Conservation (phyloP, 2,329 filamentous ascomycete genomes). For the Sporothrix mexicana region DNA sequence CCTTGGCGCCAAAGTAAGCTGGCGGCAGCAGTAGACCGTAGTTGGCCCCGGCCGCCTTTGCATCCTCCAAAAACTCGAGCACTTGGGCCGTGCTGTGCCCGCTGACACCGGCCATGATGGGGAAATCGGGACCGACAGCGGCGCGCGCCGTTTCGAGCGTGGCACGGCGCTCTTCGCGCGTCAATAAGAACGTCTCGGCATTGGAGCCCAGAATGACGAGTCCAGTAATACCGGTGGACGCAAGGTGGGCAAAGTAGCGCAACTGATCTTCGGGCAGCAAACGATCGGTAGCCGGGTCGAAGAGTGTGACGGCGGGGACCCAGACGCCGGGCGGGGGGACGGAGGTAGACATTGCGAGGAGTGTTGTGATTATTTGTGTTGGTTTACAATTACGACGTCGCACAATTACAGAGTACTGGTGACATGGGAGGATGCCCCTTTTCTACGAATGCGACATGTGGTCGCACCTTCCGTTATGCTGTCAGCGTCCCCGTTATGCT, state of each 20-base stretch:
- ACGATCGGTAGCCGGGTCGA: conserved; percentile 43
- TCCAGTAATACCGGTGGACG: conserved; percentile 42
- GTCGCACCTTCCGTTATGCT: not conserved
- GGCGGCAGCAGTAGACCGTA: conserved; percentile 67
- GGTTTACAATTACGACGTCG: not conserved
- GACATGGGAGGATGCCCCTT: not conserved
- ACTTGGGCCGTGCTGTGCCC: conserved; percentile 70
- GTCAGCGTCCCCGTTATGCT: not conserved
- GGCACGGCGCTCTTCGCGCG: conserved; percentile 44
- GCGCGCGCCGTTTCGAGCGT: conserved; percentile 62
- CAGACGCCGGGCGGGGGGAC: conserved; percentile 43
- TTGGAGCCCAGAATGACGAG: conserved; percentile 46
- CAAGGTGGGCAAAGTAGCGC: conserved; percentile 44
- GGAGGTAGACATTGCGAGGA: not conserved
- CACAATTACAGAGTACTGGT: too few species aligned
- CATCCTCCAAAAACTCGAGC: conserved; percentile 64
- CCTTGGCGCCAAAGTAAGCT: conserved; percentile 67
- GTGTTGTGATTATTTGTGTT: not conserved
- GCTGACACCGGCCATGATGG: conserved; percentile 67
- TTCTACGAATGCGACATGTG: not conserved
- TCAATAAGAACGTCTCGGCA: conserved; percentile 46
- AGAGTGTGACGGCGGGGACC: conserved; percentile 46
- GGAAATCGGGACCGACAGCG: conserved; percentile 59
- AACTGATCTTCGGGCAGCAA: conserved; percentile 43
- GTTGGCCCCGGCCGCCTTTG: conserved; percentile 64